Base-by-base conservation (phyloP, 2,329 filamentous ascomycete species). In the Rhynchosporium secalis region DNA sequence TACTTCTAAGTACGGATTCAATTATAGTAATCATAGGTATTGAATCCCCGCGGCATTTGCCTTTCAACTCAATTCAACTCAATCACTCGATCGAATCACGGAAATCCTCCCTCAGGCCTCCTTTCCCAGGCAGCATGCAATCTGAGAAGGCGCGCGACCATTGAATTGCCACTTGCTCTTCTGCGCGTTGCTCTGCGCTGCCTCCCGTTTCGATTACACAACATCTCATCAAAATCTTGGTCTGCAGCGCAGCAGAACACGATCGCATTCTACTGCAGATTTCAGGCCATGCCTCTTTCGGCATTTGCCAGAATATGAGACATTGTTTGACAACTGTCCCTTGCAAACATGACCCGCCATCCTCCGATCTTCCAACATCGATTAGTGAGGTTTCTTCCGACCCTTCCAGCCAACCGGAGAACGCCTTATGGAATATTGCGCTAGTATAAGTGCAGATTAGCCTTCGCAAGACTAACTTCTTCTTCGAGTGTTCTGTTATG, bases 401-500 rank as follows among this genome's bases (percentile, higher is more conserved):
- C 36, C 29, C 40, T 8, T 56, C 28, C 40, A 56, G 40, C 54
- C 54, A 56, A 56, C 40, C 49, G 47, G 43, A 54, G 57, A 47
- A 29, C 15, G 15, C 38, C 31, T 46, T 28, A 9, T 36, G 6
- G 38, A 26, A 26, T 36, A n/a, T 6, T 10, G 13, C n/a, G 29
- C 41, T 54, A 43, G 12, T 10, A 20, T 41, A 28, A 20, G 4
- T n/a, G 6, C 12, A 26, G 48, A 20, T 9, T 45, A 51, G 26
- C 26, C 51, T 58, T 46, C 31, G 33, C 10, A 33, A 38, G 29
- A 45, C 31, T 26, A 15, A 45, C n/a, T 61, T 55, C 51, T 66
- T 66, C 65, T 65, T 65, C 58, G 62, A 61, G 60, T 62, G 60
- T 66, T 66, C 65, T 49, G 62, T 62, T 1, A 46, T 45, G 45